Base-by-base conservation (phyloP, 2,329 filamentous ascomycete species). In the Rasamsonia emersonii region DNA sequence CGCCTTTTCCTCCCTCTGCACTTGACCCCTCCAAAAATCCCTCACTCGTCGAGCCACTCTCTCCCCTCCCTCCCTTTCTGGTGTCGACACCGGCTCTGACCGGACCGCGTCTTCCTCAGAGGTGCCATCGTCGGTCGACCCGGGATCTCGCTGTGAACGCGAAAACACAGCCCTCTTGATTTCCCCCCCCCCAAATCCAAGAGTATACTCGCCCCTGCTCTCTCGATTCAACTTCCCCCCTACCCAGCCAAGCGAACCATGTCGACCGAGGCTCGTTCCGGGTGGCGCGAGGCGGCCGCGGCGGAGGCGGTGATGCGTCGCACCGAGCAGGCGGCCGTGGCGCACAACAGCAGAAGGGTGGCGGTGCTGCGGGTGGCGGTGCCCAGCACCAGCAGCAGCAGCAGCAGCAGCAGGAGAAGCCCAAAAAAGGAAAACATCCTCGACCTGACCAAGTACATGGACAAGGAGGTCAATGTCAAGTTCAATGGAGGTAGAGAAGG, bases 361-460 rank as follows among this genome's bases (percentile, higher is more conserved):
- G 68, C 47, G 67, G 68, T 48, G 63, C 62, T 8, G 54, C 64
- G 27, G 59, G 65, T 41, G 62, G 66, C 40, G 59, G 65, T 47
- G 61, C 65, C n/a, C 54, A 61, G 31, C 55, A 37, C 16, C 36
- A 39, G 64, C 29, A 21, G 5, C 39, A 72, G 65, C 36, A 64
- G 58, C 37, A 61, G 52, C 60, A 70, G 38, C 65, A 73, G 40
- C 65, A 72, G 46, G 84, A 93, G 63, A 76, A 80, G 49, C 85
- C 86, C 39, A 38, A 95, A 94, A 77, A 96, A 96, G 71, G 91
- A 98, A 64, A 96, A 95, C 59, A 98, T 98, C 50, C 75, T 98
- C 33, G 89, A 98, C 55, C 63, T 98, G 51, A 77, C 72, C 56
- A 94, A 94, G 67, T 98, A 96, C 62, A 86, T 94, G 82, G 86